phyloP scores from a whole-genome alignment of 2,329 filamentous ascomycete species.

The Penicillium concentricum region DNA sequence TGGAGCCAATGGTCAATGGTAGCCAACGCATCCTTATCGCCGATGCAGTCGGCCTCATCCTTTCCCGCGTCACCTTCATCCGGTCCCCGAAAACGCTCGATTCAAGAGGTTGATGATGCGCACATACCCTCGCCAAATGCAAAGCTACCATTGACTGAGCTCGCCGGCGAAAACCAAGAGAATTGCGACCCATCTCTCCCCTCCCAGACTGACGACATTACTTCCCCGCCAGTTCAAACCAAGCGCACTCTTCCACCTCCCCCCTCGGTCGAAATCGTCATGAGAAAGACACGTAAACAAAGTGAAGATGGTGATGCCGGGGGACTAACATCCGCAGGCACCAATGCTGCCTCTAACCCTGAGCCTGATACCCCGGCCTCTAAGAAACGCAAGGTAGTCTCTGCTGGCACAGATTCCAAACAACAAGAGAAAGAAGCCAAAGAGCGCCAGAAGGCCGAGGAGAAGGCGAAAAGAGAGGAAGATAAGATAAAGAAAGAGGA shows the following conservation, averaged over 20 bases:
- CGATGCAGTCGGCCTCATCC: slow-evolving; percentile 15
- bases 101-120: slow-evolving; percentile 29
- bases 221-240: background rate
- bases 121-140: slow-evolving; percentile 8
- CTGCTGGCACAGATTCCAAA: slow-evolving; percentile 31
- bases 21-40: slow-evolving; percentile 20
- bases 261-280: slow-evolving; percentile 2
- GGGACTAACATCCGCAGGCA: background rate
- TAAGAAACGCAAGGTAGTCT: slow-evolving; percentile 29
- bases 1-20: slow-evolving; percentile 25
- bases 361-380: slow-evolving; percentile 15
- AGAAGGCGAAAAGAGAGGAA: slow-evolving; percentile 30
- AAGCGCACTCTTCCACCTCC: background rate
- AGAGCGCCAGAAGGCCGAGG: slow-evolving; percentile 29
- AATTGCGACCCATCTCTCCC: slow-evolving; percentile 17
- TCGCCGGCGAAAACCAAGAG: slow-evolving; percentile 22
- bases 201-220: background rate
- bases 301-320: background rate
- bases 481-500: slow-evolving; percentile 27
- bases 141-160: slow-evolving; percentile 13
- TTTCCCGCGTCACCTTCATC: slow-evolving; percentile 17
- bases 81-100: slow-evolving; percentile 29
- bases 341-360: slow-evolving; percentile 2
- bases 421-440: slow-evolving; percentile 40
- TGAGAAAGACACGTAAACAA: background rate